Evolutionary conservation across 2,329 filamentous ascomycete species (phyloP).

Genomic region (Dactylellina haptotyla): DNA sequence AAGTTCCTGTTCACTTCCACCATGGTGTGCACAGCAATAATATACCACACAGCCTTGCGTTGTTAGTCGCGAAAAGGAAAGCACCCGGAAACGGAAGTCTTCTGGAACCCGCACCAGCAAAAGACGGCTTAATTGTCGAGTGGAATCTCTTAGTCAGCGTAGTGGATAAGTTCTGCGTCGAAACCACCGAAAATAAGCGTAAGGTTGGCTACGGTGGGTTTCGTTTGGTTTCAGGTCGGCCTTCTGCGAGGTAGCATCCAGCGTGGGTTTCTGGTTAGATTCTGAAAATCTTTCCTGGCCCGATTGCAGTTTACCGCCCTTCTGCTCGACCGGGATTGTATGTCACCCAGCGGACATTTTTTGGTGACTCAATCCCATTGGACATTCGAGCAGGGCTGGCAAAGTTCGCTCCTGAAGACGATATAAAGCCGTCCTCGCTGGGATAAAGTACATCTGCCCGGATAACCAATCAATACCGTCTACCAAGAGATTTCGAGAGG

Average conservation of each 20-base stretch:
- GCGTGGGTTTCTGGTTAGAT: background rate
- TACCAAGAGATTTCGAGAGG: background rate
- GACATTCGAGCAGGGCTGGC: too few species aligned
- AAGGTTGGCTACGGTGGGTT: too few species aligned
- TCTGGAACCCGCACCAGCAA: background rate
- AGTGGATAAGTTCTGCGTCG: too few species aligned
- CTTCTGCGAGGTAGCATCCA: background rate
- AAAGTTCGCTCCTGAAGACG: too few species aligned
- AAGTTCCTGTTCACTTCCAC: background rate
- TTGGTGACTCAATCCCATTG: too few species aligned
- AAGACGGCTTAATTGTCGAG: background rate
- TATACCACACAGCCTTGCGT: background rate
- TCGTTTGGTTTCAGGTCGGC: background rate
- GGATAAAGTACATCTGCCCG: background rate
- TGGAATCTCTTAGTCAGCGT: too few species aligned
- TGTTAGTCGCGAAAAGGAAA: conserved; percentile 8
- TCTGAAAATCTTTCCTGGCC: too few species aligned
- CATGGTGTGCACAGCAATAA: too few species aligned
- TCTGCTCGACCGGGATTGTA: too few species aligned
- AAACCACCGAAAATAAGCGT: background rate
- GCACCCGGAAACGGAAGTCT: conserved; percentile 12
- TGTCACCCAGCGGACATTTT: too few species aligned
- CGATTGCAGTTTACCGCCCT: too few species aligned
- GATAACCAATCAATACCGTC: background rate
- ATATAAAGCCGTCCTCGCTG: too few species aligned